Conservation (phyloP, 2,329 filamentous ascomycete genomes). For the Xenosphaeropsis pyriputrescens region DNA sequence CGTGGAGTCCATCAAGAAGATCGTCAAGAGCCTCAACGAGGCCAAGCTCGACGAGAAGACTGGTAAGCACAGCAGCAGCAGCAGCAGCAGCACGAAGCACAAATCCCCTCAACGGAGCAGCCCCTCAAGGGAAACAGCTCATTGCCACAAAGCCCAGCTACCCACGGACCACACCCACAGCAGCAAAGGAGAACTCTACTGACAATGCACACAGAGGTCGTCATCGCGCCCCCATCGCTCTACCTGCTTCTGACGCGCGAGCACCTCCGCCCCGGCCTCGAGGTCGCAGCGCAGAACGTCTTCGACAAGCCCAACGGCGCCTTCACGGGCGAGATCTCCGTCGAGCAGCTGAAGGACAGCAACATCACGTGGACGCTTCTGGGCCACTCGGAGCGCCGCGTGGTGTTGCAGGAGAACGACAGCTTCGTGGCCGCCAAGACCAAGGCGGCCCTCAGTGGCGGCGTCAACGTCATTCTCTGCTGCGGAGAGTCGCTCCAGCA, state of each 20-base stretch:
- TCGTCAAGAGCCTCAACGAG: conserved; percentile 78
- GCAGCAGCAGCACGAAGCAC: too few relatives aligned
- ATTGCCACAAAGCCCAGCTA: too few relatives aligned
- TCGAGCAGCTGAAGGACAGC: conserved; percentile 78
- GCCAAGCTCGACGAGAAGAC: conserved; percentile 64
- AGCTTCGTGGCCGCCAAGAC: conserved; percentile 83
- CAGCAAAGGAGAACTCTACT: neutral
- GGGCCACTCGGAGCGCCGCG: conserved; percentile 90
- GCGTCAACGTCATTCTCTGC: conserved; percentile 88
- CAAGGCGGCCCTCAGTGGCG: conserved; percentile 79
- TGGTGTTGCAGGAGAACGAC: conserved; percentile 77
- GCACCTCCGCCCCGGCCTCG: conserved; percentile 58
- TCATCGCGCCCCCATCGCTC: conserved; percentile 79
- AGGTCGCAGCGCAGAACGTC: conserved; percentile 91
- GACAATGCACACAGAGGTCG: conserved; percentile 54
- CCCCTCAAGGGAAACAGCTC: too few relatives aligned
- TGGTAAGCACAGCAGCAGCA: conserved; percentile 39
- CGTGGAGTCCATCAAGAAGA: conserved; percentile 75
- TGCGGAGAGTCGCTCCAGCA: conserved; percentile 92
- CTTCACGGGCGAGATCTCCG: conserved; percentile 93
- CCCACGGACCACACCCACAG: conserved; percentile 2
- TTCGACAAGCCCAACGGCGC: conserved; percentile 94
- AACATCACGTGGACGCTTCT: conserved; percentile 82
- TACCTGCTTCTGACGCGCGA: conserved; percentile 84
- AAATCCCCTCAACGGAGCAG: too few relatives aligned